Base-by-base conservation (phyloP, 352 stramenopile species). In the Pythium apleroticum region DNA sequence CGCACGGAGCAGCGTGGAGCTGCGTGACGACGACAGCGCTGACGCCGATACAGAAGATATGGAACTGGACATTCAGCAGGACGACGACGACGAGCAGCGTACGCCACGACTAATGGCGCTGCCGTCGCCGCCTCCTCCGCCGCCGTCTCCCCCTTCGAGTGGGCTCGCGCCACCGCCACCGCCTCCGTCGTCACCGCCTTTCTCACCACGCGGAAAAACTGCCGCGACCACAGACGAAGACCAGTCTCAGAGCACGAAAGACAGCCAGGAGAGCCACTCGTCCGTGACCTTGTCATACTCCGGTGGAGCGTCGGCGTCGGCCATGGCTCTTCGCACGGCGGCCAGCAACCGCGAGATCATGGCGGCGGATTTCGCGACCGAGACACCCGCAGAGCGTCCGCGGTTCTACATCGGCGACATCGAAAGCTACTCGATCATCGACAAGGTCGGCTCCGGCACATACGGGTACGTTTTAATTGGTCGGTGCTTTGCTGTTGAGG, bases 341-440 rank as follows among this genome's bases (percentile, higher is more conserved):
- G 81, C 81, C n/a, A 84, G 81, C 57, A 82, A 91, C 45, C 69
- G 78, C 8, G 84, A 93, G 77, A 91, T 93, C 60, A 73, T 88
- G 69, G 78, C 78, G 0, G 62, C 59, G 3, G 81, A 90, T 15
- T 71, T 58, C 30, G 39, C 65, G 24, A 66, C 60, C 25, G 80
- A 90, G 5, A 30, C 60, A 3, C 73, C 71, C 2, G 43, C 41
- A 0, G 86, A 90, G 63, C 75, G 73, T 37, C 65, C 82, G 7
- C 72, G 86, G n/a, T 93, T 84, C 60, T 91, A 95, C 50, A 78
- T 95, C 41, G 86, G 86, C 25, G 83, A 93, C 46, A 95, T 95
- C 63, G 83, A 93, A 30, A 91, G 76, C 64, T 95, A 95, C 65
- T 93, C 75, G 62, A 94, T 95, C 43, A 95, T 95, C 65, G 87